Evolutionary conservation across 805 yeast species (phyloP), one percentile per base, ranked within the genome.

Genomic region (Starmerella stellata): DNA sequence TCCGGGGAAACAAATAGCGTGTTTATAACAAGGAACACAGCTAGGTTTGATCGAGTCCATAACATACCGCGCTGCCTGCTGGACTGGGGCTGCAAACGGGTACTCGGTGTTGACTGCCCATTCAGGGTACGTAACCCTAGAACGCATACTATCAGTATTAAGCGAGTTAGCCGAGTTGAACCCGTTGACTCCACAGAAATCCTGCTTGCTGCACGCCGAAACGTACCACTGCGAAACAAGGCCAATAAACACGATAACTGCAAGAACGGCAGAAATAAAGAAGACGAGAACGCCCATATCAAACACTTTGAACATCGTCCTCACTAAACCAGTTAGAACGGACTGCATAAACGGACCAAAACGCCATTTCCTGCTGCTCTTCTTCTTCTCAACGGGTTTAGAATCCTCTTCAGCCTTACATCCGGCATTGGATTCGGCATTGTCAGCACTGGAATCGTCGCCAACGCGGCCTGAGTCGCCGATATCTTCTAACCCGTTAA

Each of bases 21-120:
- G 75, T 3, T 65, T 68, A 2, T 96, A 95, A 53, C 96, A 87
- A 20, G 69, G 69, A 3, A 69, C 59, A 59, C 98, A 87, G 17
- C 30, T 38, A 13, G 50, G 50, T 39, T 47, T 38, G 21, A 30
- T 39, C 4, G 21, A 36, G 35, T 46, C 50, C 40, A 47, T 35
- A 7, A 27, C 25, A n/a, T 31, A 42, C 17, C 47, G 38, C 17
- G 35, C 35, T 11, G 15, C 9, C 18, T 36, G 31, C 43, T 44
- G 47, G 9, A 36, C 19, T 9, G 17, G 16, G 21, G 34, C 14
- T 15, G 38, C 34, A 11, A 7, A 23, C 9, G 11, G 7, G 25
- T 23, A 7, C 27, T 23, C 27, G 19, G 38, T 39, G 7, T 30
- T 33, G 11, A 18, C 17, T 8, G 45, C 30, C 47, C 44, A 38